These are phyloP conservation scores for Morella rubra DNA, from an alignment of 306 rosid genomes.

Conservation along the genomic window DNA sequence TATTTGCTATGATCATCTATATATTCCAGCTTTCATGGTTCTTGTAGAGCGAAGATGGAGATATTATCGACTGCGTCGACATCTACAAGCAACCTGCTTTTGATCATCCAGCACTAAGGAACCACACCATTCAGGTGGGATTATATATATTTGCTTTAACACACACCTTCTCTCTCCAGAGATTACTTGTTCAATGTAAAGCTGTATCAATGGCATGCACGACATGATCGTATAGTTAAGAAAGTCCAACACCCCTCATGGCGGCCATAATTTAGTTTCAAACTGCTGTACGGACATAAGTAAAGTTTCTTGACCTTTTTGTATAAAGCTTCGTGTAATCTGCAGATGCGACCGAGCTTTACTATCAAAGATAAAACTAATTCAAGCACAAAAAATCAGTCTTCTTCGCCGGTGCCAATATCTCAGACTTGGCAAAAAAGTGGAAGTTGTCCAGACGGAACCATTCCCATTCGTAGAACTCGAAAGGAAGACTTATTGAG, in stretches of 20 bases:
- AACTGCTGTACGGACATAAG: no score
- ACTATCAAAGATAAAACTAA: background rate
- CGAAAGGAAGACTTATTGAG: conserved; percentile 39
- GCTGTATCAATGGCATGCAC: background rate
- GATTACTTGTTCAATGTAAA: background rate
- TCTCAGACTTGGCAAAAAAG: conserved; percentile 60
- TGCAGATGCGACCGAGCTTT: conserved; percentile 49
- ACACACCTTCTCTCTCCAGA: background rate
- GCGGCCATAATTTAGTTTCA: no score
- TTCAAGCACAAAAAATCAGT: conserved; percentile 6
- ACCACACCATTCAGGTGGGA: conserved; percentile 51
- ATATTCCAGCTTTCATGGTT: background rate
- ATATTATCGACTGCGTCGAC: conserved; percentile 53
- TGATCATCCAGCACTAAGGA: conserved; percentile 49
- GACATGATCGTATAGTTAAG: background rate
- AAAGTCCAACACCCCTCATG: no score
- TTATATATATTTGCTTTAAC: background rate
- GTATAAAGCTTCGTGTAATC: background rate
- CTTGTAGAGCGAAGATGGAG: conserved; percentile 62
- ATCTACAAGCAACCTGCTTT: conserved; percentile 57
- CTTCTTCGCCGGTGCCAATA: background rate
- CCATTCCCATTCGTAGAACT: conserved; percentile 61
- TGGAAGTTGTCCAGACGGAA: conserved; percentile 72
- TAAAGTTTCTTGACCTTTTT: no score
- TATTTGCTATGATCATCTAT: background rate